These are phyloP conservation scores for Lactarius deliciosus DNA, from an alignment of 768 basidiomycete species.

Conservation along the genomic window DNA sequence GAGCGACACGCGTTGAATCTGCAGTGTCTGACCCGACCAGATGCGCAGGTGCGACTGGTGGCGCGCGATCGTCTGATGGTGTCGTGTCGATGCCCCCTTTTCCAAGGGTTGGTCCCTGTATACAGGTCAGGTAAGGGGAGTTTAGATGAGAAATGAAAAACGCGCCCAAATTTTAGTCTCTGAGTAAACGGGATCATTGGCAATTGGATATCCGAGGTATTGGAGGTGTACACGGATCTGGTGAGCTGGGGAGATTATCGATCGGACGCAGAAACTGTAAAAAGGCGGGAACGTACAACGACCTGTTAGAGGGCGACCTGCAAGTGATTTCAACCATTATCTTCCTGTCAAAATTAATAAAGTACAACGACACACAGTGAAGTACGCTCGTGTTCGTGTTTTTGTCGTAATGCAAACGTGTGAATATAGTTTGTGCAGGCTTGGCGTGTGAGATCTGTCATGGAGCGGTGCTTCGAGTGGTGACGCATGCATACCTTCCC, in stretches of 20 bases:
- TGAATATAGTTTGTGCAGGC: slow-evolving; percentile 89
- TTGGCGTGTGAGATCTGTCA: slow-evolving; percentile 35
- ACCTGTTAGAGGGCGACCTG: slow-evolving; percentile 87
- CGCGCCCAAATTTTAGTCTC: slow-evolving; percentile 73
- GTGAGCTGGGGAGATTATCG: slow-evolving; percentile 60
- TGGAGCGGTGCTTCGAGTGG: background rate
- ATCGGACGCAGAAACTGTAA: background rate
- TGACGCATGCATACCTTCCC: slow-evolving; percentile 65
- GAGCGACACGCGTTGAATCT: slow-evolving; percentile 19
- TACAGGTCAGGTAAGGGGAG: background rate
- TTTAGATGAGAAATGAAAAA: slow-evolving; percentile 6
- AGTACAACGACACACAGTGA: slow-evolving; percentile 53
- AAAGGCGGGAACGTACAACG: slow-evolving; percentile 63
- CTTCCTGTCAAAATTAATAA: background rate
- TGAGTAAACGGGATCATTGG: slow-evolving; percentile 94
- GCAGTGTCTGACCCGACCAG: slow-evolving; percentile 34
- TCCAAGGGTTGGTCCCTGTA: slow-evolving; percentile 68
- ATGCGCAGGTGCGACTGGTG: slow-evolving; percentile 55
- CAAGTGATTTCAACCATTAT: slow-evolving; percentile 21
- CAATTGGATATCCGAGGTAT: slow-evolving; percentile 89
- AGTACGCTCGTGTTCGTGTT: slow-evolving; percentile 83
- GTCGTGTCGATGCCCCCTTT: slow-evolving; percentile 77
- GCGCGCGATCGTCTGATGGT: slow-evolving; percentile 63
- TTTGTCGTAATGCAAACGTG: slow-evolving; percentile 74
- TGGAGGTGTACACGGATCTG: slow-evolving; percentile 97